These are phyloP conservation scores for Penicillium daleae DNA, from an alignment of 495 filamentous ascomycete genomes.

Conservation along the genomic window DNA sequence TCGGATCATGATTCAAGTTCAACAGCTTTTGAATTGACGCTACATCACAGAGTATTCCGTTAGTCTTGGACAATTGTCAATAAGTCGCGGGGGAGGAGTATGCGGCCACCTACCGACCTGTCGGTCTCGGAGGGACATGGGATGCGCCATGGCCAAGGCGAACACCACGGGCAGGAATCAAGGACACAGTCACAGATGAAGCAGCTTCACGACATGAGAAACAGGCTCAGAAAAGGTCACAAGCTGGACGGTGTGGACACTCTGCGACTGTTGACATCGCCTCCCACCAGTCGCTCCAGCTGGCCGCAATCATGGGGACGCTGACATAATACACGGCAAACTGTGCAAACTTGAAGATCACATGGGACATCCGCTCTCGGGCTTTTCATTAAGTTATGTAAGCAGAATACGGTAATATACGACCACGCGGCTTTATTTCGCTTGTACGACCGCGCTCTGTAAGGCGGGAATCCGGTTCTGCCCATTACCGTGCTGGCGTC, in stretches of 20 bases:
- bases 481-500: background rate
- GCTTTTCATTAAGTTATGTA: too few species aligned
- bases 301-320: slow-evolving; percentile 12
- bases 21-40: slow-evolving; percentile 95
- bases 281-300: slow-evolving; percentile 24
- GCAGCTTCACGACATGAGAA: slow-evolving; percentile 29
- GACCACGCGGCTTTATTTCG: background rate
- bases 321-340: slow-evolving; percentile 30
- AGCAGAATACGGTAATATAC: slow-evolving; percentile 17
- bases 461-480: background rate
- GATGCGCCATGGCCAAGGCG: slow-evolving; percentile 64
- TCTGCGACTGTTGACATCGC: slow-evolving; percentile 19
- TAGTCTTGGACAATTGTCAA: slow-evolving; percentile 28
- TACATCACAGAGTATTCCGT: slow-evolving; percentile 41
- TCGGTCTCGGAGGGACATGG: slow-evolving; percentile 86
- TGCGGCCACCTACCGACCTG: slow-evolving; percentile 77
- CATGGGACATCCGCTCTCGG: slow-evolving; percentile 11
- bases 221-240: background rate
- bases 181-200: slow-evolving; percentile 20
- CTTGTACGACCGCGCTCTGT: background rate
- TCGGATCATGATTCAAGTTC: slow-evolving; percentile 81
- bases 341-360: slow-evolving; percentile 25
- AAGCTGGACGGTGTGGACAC: slow-evolving; percentile 4
- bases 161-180: slow-evolving; percentile 17
- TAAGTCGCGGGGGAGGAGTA: slow-evolving; percentile 10